phyloP scores from a whole-genome alignment of 192 early-diverging fungal genomes.

The Podila verticillata region DNA sequence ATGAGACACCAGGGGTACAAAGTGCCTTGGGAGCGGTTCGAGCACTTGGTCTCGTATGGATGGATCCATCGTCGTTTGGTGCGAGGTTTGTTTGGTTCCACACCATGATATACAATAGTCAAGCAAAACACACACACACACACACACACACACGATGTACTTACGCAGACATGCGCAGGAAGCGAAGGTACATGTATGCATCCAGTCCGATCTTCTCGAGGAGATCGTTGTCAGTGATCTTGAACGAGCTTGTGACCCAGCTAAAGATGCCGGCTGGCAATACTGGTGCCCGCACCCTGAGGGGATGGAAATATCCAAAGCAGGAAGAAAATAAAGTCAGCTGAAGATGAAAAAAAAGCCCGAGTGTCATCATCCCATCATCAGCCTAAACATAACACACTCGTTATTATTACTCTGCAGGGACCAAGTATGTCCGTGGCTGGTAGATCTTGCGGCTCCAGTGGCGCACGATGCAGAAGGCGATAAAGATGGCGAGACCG shows the following conservation, averaged over 20 bases:
- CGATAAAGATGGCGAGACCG: conserved; percentile 59
- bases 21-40: no score
- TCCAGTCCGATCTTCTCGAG: conserved; percentile 73
- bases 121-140: no score
- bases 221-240: conserved; percentile 59
- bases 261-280: conserved; percentile 59
- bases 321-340: not conserved
- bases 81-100: no score
- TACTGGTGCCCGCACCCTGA: conserved; percentile 62
- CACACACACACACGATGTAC: no score
- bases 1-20: not conserved
- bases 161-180: conserved; percentile 66
- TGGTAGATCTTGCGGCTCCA: conserved; percentile 74
- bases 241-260: conserved; percentile 69
- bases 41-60: no score
- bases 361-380: not conserved
- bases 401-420: conserved; percentile 52
- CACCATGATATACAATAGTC: no score
- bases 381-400: no score
- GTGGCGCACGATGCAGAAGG: conserved; percentile 72
- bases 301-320: not conserved
- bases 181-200: conserved; percentile 81
- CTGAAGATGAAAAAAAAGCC: not conserved
- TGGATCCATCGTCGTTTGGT: no score
- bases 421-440: conserved; percentile 73